Base-by-base conservation (phyloP, 2,329 filamentous ascomycete genomes). In the Clarireedia sp. region DNA sequence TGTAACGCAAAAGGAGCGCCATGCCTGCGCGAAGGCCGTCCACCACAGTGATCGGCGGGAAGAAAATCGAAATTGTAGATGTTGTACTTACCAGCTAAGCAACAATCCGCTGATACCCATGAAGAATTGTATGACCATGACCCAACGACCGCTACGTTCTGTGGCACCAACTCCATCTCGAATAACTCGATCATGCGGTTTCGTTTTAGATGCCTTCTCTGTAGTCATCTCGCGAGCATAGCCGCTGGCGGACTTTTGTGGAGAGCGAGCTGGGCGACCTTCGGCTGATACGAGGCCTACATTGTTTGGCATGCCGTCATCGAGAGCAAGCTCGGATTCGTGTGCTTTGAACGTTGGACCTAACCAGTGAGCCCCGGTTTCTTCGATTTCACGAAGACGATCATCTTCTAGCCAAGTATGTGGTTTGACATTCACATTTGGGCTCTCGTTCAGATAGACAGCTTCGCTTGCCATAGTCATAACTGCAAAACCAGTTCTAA, bases 361-460 rank as follows among this genome's bases (percentile, higher is more conserved):
- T 21, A 69, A 61, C 67, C 67, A 69, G 47, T 66, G 65, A 51
- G 63, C 64, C 51, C 67, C 67, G 36, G 60, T 54, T 41, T 78
- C 73, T 62, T 94, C 84, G 3, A 95, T 76, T 66, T 97, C 90
- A 45, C 83, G 79, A 9, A 92, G 76, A 5, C 91, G 81, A 62
- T 95, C 88, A 63, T 92, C 88, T 67, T 99, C 94, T 3, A 97
- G 75, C 92, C 94, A 99, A 0, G 94, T 96, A 72, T 85, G 85
- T 37, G 79, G 76, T 60, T 84, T 83, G 2, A 95, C 75, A 58
- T 82, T 85, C 51, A 97, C 83, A 1, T 79, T 79, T 41, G 82
- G 82, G 46, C 92, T 92, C 70, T 97, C 92, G 59, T 96, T 96
- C 10, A 99, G 75, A 67, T 96, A 97, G 0, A 97, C 94, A 3